These are phyloP conservation scores for Microbotryum silenes-acaulis DNA, from an alignment of 1,284 basidiomycete species.

Conservation along the genomic window DNA sequence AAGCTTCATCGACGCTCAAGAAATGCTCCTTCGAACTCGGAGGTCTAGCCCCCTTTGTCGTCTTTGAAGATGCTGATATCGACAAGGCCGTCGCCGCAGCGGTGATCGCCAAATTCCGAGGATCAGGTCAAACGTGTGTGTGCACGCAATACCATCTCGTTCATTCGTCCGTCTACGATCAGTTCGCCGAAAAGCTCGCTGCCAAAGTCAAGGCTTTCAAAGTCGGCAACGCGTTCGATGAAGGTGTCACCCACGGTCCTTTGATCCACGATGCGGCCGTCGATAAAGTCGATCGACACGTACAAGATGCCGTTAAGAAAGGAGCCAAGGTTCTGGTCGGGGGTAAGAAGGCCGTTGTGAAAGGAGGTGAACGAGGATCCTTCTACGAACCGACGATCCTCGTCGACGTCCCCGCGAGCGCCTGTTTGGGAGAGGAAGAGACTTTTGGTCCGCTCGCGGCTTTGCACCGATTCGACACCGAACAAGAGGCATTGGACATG, in stretches of 20 bases:
- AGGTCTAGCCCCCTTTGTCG: slow-evolving; percentile 86
- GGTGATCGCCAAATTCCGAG: slow-evolving; percentile 58
- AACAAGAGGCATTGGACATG: slow-evolving; percentile 77
- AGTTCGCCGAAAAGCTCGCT: slow-evolving; percentile 72
- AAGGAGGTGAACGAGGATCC: not conserved
- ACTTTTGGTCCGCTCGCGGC: slow-evolving; percentile 31
- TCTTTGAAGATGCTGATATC: slow-evolving; percentile 92
- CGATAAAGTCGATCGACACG: slow-evolving; percentile 76
- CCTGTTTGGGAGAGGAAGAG: slow-evolving; percentile 16
- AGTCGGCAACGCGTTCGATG: slow-evolving; percentile 81
- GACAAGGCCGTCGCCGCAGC: slow-evolving; percentile 68
- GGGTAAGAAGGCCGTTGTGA: slow-evolving; percentile 48
- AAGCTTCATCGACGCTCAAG: slow-evolving; percentile 79
- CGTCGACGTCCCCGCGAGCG: not conserved
- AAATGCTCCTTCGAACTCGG: slow-evolving; percentile 48
- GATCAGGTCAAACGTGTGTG: slow-evolving; percentile 20
- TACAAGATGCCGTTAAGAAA: slow-evolving; percentile 68
- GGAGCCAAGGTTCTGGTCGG: slow-evolving; percentile 84
- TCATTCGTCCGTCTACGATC: slow-evolving; percentile 62
- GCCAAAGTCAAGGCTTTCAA: slow-evolving; percentile 79
- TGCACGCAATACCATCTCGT: slow-evolving; percentile 25
- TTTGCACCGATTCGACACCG: slow-evolving; percentile 60
- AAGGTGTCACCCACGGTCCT: slow-evolving; percentile 71
- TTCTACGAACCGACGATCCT: slow-evolving; percentile 5
- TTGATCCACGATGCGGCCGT: slow-evolving; percentile 79